Evolutionary conservation across 805 yeast species (phyloP).

Genomic region (Hanseniaspora nectarophila): DNA sequence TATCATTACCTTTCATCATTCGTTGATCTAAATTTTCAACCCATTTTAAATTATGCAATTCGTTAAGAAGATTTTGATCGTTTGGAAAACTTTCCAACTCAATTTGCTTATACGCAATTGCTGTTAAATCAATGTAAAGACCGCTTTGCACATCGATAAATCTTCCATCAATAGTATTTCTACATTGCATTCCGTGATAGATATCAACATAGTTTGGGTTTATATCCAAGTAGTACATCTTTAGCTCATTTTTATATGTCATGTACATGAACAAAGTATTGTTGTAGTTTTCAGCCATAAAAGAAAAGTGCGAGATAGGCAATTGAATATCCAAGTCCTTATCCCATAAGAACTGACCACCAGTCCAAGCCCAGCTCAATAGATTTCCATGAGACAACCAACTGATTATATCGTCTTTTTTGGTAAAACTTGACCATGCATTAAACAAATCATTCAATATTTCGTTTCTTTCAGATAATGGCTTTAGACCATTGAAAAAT

Average conservation of each 20-base stretch:
- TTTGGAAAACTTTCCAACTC: not conserved
- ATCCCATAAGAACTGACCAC: slow-evolving; percentile 45
- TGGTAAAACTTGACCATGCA: slow-evolving; percentile 38
- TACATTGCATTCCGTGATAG: slow-evolving; percentile 30
- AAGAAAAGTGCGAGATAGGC: slow-evolving; percentile 33
- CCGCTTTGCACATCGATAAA: slow-evolving; percentile 51
- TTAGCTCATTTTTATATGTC: slow-evolving; percentile 31
- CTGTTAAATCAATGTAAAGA: slow-evolving; percentile 49
- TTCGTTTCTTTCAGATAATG: slow-evolving; percentile 23
- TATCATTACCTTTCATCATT: not conserved
- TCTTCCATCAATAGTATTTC: slow-evolving; percentile 46
- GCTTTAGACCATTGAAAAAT: slow-evolving; percentile 40
- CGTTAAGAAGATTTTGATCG: not conserved
- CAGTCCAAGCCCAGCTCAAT: slow-evolving; percentile 48
- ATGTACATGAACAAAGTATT: slow-evolving; percentile 35
- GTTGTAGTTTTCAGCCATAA: slow-evolving; percentile 34
- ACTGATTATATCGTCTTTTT: slow-evolving; percentile 32
- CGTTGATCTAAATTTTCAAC: not conserved
- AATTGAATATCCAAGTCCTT: slow-evolving; percentile 44
- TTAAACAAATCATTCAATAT: slow-evolving; percentile 32
- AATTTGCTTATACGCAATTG: slow-evolving; percentile 31
- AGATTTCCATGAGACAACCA: slow-evolving; percentile 50
- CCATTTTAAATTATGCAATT: not conserved
- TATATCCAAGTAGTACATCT: slow-evolving; percentile 36
- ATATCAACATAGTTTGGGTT: slow-evolving; percentile 34